Evolutionary conservation across 73 alveolate genomes (phyloP).

Genomic region (Paramecium sonneborni): DNA sequence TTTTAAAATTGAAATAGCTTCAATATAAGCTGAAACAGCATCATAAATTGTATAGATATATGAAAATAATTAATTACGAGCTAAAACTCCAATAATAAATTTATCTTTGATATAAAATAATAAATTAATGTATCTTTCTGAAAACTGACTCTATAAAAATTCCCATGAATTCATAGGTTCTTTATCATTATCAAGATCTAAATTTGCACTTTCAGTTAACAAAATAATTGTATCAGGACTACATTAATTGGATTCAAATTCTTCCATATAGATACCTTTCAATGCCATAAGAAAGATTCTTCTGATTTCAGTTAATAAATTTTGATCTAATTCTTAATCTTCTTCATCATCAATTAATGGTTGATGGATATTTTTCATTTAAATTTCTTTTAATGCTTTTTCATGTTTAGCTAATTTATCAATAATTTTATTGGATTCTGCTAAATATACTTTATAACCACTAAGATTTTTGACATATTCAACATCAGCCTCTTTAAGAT

Average conservation of each 20-base stretch:
- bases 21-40: constrained; percentile 55
- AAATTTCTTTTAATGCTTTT: constrained; percentile 4
- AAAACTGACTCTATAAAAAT: constrained; percentile 49
- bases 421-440: constrained; percentile 29
- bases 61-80: constrained; percentile 29
- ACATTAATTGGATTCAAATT: constrained; percentile 55
- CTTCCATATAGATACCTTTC: constrained; percentile 72
- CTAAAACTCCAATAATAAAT: constrained; percentile 29
- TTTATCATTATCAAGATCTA: constrained; percentile 61
- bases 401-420: constrained; percentile 52
- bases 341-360: constrained; percentile 34
- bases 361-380: not conserved
- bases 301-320: constrained; percentile 68
- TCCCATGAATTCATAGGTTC: constrained; percentile 70
- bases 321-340: constrained; percentile 58
- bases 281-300: constrained; percentile 72
- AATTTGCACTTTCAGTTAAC: constrained; percentile 54
- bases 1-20: not conserved
- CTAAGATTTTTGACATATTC: constrained; percentile 66
- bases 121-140: constrained; percentile 44
- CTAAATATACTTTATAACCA: constrained; percentile 46
- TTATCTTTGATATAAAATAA: constrained; percentile 45
- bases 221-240: constrained; percentile 46
- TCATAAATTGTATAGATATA: constrained; percentile 58
- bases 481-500: constrained; percentile 18